phyloP scores from a whole-genome alignment of 2,329 filamentous ascomycete genomes.

The Aspergillus japonicus region DNA sequence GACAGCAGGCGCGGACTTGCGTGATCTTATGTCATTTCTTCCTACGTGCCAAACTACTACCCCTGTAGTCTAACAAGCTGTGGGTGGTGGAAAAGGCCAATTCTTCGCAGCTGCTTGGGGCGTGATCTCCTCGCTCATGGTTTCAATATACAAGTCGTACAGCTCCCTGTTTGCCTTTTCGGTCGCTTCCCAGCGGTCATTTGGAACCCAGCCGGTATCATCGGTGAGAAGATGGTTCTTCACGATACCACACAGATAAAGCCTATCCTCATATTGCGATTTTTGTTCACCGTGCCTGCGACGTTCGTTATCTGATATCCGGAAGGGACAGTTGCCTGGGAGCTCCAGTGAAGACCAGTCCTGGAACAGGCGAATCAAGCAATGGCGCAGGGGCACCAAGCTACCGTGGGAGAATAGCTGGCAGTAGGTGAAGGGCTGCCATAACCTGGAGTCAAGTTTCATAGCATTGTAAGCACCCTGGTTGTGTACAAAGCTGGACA shows the following conservation, averaged over 20 bases:
- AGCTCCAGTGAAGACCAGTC: slow-evolving; percentile 18
- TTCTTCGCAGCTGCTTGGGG: slow-evolving; percentile 17
- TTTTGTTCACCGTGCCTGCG: slow-evolving; percentile 18
- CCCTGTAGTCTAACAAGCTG: no score
- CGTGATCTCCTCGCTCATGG: slow-evolving; percentile 22
- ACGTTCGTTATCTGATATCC: slow-evolving; percentile 15
- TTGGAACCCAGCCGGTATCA: slow-evolving; percentile 22
- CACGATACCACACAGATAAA: slow-evolving; percentile 22
- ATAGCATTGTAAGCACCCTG: slow-evolving; percentile 20
- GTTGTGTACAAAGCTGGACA: slow-evolving; percentile 21
- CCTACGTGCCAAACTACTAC: no score
- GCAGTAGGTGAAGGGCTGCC: slow-evolving; percentile 23
- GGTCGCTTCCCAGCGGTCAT: slow-evolving; percentile 19
- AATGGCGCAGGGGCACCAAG: slow-evolving; percentile 19
- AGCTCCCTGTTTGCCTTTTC: slow-evolving; percentile 19
- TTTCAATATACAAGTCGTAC: slow-evolving; percentile 22
- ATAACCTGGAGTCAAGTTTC: slow-evolving; percentile 21
- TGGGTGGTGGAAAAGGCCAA: slow-evolving; percentile 24
- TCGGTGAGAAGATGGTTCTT: slow-evolving; percentile 25
- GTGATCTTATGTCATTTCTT: no score
- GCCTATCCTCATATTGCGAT: slow-evolving; percentile 20
- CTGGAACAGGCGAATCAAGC: slow-evolving; percentile 17
- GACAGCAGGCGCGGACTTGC: no score
- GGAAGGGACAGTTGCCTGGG: slow-evolving; percentile 19
- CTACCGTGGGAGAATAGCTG: slow-evolving; percentile 17